These are phyloP conservation scores for Clohesyomyces aquaticus DNA, from an alignment of 495 filamentous ascomycete species.

Conservation along the genomic window DNA sequence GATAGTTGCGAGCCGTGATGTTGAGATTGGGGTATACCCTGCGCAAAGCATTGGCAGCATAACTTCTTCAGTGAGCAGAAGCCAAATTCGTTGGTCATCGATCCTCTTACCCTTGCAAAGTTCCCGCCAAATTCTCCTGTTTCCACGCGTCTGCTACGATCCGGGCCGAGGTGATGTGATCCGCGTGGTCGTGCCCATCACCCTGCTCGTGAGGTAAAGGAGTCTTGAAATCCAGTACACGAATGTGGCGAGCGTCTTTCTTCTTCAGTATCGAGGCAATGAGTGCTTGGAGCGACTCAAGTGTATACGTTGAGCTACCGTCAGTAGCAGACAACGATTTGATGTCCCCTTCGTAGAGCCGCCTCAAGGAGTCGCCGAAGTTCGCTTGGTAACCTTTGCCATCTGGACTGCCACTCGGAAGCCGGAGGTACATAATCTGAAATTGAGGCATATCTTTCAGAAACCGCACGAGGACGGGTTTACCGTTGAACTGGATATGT, in stretches of 20 bases:
- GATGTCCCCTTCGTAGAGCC: slow-evolving; percentile 54
- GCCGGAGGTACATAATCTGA: slow-evolving; percentile 24
- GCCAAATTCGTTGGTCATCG: not conserved
- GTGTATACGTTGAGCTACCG: slow-evolving; percentile 8
- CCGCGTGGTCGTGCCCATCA: slow-evolving; percentile 18
- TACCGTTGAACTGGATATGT: slow-evolving; percentile 1
- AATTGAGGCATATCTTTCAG: slow-evolving; percentile 13
- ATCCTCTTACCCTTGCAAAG: slow-evolving; percentile 6
- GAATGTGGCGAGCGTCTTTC: slow-evolving; percentile 9
- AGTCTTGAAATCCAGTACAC: slow-evolving; percentile 21
- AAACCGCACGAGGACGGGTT: slow-evolving; percentile 5
- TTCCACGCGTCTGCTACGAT: slow-evolving; percentile 16
- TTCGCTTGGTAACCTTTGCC: slow-evolving; percentile 14
- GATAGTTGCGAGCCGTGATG: not conserved
- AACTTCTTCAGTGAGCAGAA: slow-evolving; percentile 7
- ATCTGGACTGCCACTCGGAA: slow-evolving; percentile 15
- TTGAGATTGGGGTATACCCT: slow-evolving; percentile 15
- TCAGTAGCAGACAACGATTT: slow-evolving; percentile 13
- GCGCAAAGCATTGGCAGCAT: slow-evolving; percentile 16
- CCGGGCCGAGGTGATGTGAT: slow-evolving; percentile 20
- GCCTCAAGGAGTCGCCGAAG: slow-evolving; percentile 69
- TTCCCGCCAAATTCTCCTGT: slow-evolving; percentile 6
- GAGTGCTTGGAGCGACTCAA: slow-evolving; percentile 4
- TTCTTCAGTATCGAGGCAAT: slow-evolving; percentile 8
- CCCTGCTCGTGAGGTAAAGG: slow-evolving; percentile 7